Percentiles rank a stretch among this genome's conserved stretches.
These are phyloP conservation scores for Phyllosticta paracitricarpa DNA, from an alignment of 2,329 filamentous ascomycete genomes.

Conservation along the genomic window DNA sequence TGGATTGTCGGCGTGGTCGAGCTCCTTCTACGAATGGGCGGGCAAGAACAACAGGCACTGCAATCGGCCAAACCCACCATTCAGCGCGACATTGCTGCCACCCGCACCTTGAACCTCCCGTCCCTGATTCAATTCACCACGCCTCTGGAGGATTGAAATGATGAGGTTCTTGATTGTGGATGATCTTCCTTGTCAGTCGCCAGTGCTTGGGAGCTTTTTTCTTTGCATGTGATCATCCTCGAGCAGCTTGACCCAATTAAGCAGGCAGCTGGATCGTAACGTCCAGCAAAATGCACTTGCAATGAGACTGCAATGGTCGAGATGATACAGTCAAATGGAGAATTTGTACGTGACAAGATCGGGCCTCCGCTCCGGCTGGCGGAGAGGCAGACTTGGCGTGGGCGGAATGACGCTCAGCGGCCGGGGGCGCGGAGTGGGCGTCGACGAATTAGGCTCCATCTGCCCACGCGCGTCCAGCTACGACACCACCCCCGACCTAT, in stretches of 20 bases:
- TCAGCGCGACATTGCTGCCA: neutral
- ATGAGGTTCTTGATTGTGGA: too few species aligned
- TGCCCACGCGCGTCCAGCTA: constrained; percentile 9
- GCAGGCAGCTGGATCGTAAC: too few species aligned
- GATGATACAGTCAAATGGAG: too few species aligned
- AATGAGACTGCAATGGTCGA: too few species aligned
- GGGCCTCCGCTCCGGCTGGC: neutral
- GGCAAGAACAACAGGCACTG: neutral
- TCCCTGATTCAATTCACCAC: too few species aligned
- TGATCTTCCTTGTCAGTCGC: too few species aligned
- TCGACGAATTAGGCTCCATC: constrained; percentile 5
- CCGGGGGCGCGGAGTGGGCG: constrained; percentile 2
- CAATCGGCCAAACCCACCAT: neutral
- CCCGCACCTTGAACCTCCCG: neutral
- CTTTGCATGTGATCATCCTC: too few species aligned
- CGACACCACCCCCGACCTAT: constrained; percentile 11
- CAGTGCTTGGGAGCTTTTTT: too few species aligned
- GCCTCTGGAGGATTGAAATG: too few species aligned
- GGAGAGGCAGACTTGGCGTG: constrained; percentile 4
- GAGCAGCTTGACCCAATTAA: too few species aligned
- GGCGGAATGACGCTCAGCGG: constrained; percentile 9
- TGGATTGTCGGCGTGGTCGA: neutral
- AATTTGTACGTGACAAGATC: too few species aligned
- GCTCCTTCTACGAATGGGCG: neutral
- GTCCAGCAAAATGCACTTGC: too few species aligned